Conservation (phyloP, 1,284 basidiomycete genomes). For the Stygiomarasmius scandens region DNA sequence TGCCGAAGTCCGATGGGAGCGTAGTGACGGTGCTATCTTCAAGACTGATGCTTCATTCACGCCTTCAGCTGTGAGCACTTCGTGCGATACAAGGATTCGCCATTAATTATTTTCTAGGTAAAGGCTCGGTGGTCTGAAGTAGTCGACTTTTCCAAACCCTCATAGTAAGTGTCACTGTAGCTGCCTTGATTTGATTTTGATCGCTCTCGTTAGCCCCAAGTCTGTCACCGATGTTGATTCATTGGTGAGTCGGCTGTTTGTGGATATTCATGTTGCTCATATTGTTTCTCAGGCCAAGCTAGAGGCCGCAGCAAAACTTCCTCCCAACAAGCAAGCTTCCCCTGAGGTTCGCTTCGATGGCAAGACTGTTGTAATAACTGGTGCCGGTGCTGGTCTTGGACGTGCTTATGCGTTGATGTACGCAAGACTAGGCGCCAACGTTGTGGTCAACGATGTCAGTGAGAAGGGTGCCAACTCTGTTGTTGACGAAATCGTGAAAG, state of each 20-base stretch:
- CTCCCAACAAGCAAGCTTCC: conserved; percentile 75
- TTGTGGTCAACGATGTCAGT: conserved; percentile 95
- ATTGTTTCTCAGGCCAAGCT: conserved; percentile 58
- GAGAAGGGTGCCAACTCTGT: conserved; percentile 85
- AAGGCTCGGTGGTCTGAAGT: conserved; percentile 84
- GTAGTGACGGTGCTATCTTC: conserved; percentile 86
- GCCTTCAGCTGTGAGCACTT: conserved; percentile 78
- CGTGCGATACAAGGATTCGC: background rate
- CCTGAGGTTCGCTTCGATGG: conserved; percentile 82
- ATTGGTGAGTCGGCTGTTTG: conserved; percentile 41
- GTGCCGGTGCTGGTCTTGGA: conserved; percentile 92
- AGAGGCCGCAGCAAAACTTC: conserved; percentile 66
- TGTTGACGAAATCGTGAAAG: conserved; percentile 84
- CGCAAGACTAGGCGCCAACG: conserved; percentile 89
- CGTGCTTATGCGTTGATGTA: conserved; percentile 93
- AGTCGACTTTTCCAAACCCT: conserved; percentile 77
- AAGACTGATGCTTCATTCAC: conserved; percentile 92
- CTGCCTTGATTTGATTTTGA: conserved; percentile 10
- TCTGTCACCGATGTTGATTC: conserved; percentile 73
- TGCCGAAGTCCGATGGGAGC: conserved; percentile 93
- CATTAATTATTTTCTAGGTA: conserved; percentile 45
- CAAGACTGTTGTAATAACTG: conserved; percentile 94
- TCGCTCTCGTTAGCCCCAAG: conserved; percentile 53
- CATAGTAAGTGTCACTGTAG: conserved; percentile 57
- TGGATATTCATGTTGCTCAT: background rate